Evolutionary conservation across 2,329 filamentous ascomycete genomes (phyloP).

Genomic region (Alternaria conjuncta): DNA sequence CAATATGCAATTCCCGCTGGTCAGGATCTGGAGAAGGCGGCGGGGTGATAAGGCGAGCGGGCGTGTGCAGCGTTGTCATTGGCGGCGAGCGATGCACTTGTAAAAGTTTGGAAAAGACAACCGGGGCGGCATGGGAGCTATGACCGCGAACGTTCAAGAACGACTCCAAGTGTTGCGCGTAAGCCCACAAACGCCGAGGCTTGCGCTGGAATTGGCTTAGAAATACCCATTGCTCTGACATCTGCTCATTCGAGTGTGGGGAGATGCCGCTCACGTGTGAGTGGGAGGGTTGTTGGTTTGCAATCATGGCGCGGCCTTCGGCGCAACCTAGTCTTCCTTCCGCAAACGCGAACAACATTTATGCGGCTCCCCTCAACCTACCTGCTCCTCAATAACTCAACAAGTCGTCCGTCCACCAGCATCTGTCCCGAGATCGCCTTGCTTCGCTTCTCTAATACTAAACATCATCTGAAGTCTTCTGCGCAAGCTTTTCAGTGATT

Average conservation of each 20-base stretch:
- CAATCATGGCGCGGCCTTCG: slow-evolving; percentile 20
- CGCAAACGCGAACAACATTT: slow-evolving; percentile 28
- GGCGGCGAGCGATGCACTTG: slow-evolving; percentile 25
- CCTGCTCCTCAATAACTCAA: slow-evolving; percentile 5
- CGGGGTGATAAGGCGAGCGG: slow-evolving; percentile 37
- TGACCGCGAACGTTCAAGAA: slow-evolving; percentile 24
- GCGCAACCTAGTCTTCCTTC: slow-evolving; percentile 19
- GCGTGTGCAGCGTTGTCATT: slow-evolving; percentile 23
- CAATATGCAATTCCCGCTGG: slow-evolving; percentile 36
- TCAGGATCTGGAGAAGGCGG: slow-evolving; percentile 29
- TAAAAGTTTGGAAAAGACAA: slow-evolving; percentile 16
- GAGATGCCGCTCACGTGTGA: slow-evolving; percentile 10
- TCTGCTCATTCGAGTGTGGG: slow-evolving; percentile 34
- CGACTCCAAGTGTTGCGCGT: slow-evolving; percentile 20
- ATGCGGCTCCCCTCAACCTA: slow-evolving; percentile 19
- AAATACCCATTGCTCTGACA: slow-evolving; percentile 13
- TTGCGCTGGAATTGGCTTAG: slow-evolving; percentile 18
- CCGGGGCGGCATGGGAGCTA: slow-evolving; percentile 27
- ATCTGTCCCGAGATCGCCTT: neutral
- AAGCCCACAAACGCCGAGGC: slow-evolving; percentile 18
- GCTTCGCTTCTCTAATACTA: neutral
- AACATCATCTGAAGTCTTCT: neutral
- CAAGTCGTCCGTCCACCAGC: neutral
- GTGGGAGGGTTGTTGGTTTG: slow-evolving; percentile 10
- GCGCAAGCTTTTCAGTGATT: neutral